Base-by-base conservation (phyloP, 257 asterid genomes). In the Solanum chilense region DNA sequence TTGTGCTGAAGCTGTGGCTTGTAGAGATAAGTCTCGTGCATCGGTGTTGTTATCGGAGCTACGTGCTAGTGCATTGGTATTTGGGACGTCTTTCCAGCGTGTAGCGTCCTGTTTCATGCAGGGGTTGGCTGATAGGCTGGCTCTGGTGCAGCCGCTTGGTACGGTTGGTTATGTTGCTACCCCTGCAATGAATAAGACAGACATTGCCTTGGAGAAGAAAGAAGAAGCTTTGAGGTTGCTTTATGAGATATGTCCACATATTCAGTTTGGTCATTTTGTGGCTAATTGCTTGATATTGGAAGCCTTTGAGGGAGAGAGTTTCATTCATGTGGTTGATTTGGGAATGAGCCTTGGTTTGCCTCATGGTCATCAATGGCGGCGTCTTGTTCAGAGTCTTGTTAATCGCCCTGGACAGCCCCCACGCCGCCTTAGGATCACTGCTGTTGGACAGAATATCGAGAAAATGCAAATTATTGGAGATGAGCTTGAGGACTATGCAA, bases 281-380 rank as follows among this genome's bases (percentile, higher is more conserved):
- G 96, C 95, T 5, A 95, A 95, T 60, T 77, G 88, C 75, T 88
- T 93, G 12, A 95, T 95, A 85, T 85, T 95, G 91, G 98, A 95
- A 93, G 98, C 96, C 95, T 90, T 95, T 94, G 98, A 94, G 97
- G 98, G 98, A 95, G 97, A 94, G 95, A 94, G 92, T 91, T 94
- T 89, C 85, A 93, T 95, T 85, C 98, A 95, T 76, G 94, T 95
- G 87, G 96, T 95, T 89, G 98, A 95, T 91, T 52, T 95, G 49
- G 98, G 98, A 5, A 94, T 95, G 96, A 93, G 92, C 82, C 92
- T 95, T 5, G 98, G 97, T 49, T 87, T 94, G 25, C 92, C 95
- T 6, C 93, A 90, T 64, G 98, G 98, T 8, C 91, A 92, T 85
- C 98, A 95, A 82, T 95, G 98, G 98, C 92, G 90, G 29, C 45